phyloP scores from a whole-genome alignment of 345 rosid species.

The Erucastrum elatum region DNA sequence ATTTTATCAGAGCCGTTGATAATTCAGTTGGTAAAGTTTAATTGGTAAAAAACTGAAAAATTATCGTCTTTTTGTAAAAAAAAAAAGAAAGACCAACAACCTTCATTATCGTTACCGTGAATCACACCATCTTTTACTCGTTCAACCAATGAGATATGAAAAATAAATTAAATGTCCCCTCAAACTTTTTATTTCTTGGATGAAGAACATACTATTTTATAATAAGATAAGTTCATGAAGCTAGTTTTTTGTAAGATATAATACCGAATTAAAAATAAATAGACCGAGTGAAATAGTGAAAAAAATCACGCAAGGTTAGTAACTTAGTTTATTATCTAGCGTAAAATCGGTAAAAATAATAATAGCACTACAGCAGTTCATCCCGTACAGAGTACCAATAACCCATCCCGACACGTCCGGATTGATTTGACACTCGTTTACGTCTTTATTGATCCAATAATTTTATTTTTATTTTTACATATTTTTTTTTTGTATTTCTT shows the following conservation, averaged over 20 bases:
- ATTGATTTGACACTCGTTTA: conserved; percentile 37
- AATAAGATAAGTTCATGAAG: not conserved
- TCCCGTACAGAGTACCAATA: conserved; percentile 29
- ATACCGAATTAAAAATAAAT: not conserved
- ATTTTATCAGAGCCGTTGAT: not conserved
- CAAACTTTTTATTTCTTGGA: not conserved
- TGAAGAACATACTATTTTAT: not conserved
- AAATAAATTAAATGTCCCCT: not conserved
- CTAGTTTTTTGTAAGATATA: not conserved
- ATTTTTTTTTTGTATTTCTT: not conserved
- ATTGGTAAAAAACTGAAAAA: not conserved
- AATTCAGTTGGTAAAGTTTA: not conserved
- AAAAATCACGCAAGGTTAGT: conserved; percentile 35
- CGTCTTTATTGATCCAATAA: not conserved
- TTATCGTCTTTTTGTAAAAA: not conserved
- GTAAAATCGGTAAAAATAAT: conserved; percentile 29
- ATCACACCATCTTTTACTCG: conserved; percentile 30
- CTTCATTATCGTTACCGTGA: conserved; percentile 26
- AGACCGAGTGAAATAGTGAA: conserved; percentile 17
- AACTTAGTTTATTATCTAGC: conserved; percentile 15
- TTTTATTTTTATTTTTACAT: not conserved
- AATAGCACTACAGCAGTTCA: conserved; percentile 16
- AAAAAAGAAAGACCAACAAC: conserved; percentile 26
- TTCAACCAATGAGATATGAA: conserved; percentile 29
- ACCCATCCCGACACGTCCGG: conserved; percentile 42